Evolutionary conservation across 2,329 filamentous ascomycete species (phyloP).

Genomic region (Alternaria sp.): DNA sequence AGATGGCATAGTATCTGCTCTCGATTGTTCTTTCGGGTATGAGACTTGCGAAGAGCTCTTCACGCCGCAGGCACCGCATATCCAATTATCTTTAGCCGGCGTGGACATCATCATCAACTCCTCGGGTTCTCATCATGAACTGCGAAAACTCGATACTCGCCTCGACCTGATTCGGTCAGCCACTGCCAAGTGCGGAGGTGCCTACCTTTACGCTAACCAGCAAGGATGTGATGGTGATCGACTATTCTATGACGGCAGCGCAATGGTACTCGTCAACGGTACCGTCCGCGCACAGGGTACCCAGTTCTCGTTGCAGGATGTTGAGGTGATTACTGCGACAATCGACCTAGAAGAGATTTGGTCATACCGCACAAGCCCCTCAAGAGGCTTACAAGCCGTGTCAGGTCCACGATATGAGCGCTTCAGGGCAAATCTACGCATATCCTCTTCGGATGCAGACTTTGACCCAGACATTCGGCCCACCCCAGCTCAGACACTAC

Average conservation of each 20-base stretch:
- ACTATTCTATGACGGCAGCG: slow-evolving; percentile 58
- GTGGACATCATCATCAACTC: slow-evolving; percentile 71
- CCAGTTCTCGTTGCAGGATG: slow-evolving; percentile 67
- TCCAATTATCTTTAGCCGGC: neutral
- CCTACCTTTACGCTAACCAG: slow-evolving; percentile 70
- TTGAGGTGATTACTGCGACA: slow-evolving; percentile 65
- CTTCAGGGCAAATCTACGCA: slow-evolving; percentile 55
- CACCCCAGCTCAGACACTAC: slow-evolving; percentile 50
- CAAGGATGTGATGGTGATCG: slow-evolving; percentile 57
- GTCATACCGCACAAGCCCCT: slow-evolving; percentile 64
- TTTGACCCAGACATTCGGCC: slow-evolving; percentile 58
- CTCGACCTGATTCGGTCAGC: slow-evolving; percentile 73
- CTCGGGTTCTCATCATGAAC: slow-evolving; percentile 66
- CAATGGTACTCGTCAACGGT: slow-evolving; percentile 71
- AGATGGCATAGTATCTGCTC: slow-evolving; percentile 69
- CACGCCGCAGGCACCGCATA: slow-evolving; percentile 12
- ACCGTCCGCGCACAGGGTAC: slow-evolving; percentile 71
- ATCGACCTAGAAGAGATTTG: slow-evolving; percentile 75
- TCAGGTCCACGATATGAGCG: slow-evolving; percentile 58
- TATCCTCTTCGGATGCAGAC: slow-evolving; percentile 54
- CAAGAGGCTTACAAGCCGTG: slow-evolving; percentile 67
- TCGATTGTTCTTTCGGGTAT: slow-evolving; percentile 57
- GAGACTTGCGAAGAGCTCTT: slow-evolving; percentile 19
- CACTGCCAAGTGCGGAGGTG: slow-evolving; percentile 60
- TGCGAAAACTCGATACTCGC: slow-evolving; percentile 72